Evolutionary conservation across 2,329 filamentous ascomycete genomes (phyloP).

Genomic region (Samsoniella hepiali): DNA sequence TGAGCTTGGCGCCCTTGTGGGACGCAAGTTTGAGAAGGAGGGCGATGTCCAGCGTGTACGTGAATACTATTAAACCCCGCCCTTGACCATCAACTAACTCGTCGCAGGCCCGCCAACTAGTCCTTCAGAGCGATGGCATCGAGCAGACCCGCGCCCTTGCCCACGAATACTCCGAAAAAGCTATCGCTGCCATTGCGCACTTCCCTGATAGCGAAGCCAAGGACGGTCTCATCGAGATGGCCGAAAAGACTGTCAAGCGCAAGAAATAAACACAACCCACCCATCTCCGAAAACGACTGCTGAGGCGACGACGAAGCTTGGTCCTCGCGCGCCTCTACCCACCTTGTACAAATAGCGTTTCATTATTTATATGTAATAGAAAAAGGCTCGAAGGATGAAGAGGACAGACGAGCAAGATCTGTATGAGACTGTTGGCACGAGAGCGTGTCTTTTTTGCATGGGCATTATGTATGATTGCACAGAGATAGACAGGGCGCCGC

Average conservation of each 20-base stretch:
- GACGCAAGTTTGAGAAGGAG: constrained; percentile 79
- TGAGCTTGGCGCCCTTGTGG: constrained; percentile 82
- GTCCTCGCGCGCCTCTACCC: constrained; percentile 1
- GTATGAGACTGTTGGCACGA: not conserved
- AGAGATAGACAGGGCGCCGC: constrained; percentile 4
- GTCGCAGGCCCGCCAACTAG: constrained; percentile 76
- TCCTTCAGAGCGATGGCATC: constrained; percentile 78
- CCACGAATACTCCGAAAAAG: constrained; percentile 85
- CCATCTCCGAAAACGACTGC: constrained; percentile 12
- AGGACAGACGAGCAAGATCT: not conserved
- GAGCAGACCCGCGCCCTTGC: constrained; percentile 89
- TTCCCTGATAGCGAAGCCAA: constrained; percentile 97
- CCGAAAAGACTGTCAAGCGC: constrained; percentile 82
- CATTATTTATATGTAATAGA: constrained; percentile 2
- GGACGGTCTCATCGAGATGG: constrained; percentile 88
- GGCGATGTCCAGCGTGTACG: constrained; percentile 83
- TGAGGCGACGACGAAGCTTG: constrained; percentile 6
- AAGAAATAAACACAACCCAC: constrained; percentile 60
- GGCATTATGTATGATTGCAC: constrained; percentile 10
- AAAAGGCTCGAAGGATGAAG: not conserved
- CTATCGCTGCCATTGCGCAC: constrained; percentile 73
- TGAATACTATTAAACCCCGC: constrained; percentile 19
- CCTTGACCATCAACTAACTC: not conserved
- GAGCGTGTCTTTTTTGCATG: not conserved
- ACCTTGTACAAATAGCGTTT: constrained; percentile 22